These are phyloP conservation scores for Ophiostoma ulmi DNA, from an alignment of 2,329 filamentous ascomycete species.

Conservation along the genomic window DNA sequence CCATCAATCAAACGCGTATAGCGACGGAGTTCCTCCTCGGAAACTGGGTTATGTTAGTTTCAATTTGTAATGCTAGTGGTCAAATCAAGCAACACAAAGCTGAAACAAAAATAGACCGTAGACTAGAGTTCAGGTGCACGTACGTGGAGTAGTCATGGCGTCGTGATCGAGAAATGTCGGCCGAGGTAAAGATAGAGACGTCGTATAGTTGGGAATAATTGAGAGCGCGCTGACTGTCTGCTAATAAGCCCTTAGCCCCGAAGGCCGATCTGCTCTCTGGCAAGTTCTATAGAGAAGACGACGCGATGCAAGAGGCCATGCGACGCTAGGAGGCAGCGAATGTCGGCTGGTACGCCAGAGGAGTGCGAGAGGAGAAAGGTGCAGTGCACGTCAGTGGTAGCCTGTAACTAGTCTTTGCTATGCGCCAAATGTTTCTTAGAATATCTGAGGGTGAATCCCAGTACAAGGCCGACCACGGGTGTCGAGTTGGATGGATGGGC, in stretches of 20 bases:
- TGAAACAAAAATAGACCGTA: not conserved
- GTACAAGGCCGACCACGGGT: not conserved
- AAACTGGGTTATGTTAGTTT: constrained; percentile 38
- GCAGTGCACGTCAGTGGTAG: not conserved
- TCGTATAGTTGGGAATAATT: not conserved
- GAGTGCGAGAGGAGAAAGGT: too few relatives aligned
- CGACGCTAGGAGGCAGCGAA: not conserved
- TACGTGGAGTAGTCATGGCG: constrained; percentile 7
- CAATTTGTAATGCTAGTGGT: too few relatives aligned
- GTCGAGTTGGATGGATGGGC: not conserved
- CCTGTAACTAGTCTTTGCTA: not conserved
- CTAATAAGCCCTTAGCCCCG: not conserved
- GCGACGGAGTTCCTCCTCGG: constrained; percentile 44
- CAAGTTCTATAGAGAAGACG: not conserved
- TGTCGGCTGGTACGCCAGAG: not conserved
- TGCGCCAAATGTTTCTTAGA: not conserved
- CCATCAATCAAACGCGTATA: constrained; percentile 57
- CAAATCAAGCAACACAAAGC: too few relatives aligned
- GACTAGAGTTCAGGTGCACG: not conserved
- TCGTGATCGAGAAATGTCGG: not conserved
- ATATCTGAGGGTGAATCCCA: not conserved
- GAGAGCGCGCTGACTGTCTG: not conserved
- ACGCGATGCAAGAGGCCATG: not conserved
- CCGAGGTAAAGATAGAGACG: not conserved
- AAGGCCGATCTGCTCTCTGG: not conserved